Conservation (phyloP, 2,329 filamentous ascomycete species). For the Phyllosticta capitalensis region DNA sequence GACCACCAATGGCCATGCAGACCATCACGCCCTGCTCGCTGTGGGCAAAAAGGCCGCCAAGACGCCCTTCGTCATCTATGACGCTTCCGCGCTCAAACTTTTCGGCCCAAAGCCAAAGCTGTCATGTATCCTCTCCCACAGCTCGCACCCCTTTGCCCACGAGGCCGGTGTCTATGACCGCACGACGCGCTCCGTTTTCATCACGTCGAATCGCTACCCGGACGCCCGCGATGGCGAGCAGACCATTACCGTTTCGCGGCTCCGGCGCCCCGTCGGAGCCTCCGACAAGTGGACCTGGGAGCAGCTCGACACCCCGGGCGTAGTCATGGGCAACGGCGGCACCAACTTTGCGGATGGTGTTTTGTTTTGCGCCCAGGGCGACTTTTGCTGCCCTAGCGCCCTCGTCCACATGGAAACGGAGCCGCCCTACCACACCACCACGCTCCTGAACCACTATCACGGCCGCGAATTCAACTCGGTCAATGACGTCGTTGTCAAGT, state of each 20-base stretch:
- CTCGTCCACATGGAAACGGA: conserved; percentile 23
- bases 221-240: conserved; percentile 13
- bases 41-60: not conserved
- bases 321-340: conserved; percentile 19
- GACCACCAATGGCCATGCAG: not conserved
- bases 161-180: conserved; percentile 36
- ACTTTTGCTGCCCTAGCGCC: conserved; percentile 19
- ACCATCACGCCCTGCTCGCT: not conserved
- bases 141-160: conserved; percentile 36
- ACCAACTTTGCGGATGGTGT: conserved; percentile 22
- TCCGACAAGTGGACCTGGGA: not conserved
- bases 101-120: conserved; percentile 1
- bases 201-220: conserved; percentile 29
- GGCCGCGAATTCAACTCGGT: conserved; percentile 34
- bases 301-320: not conserved
- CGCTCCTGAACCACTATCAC: conserved; percentile 35
- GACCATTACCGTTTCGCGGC: conserved; percentile 16
- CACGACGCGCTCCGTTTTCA: conserved; percentile 24
- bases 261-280: not conserved
- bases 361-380: conserved; percentile 27
- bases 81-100: not conserved
- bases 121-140: conserved; percentile 22
- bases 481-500: conserved; percentile 32
- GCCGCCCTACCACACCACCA: conserved; percentile 14
- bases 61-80: not conserved